Conservation (phyloP, 208 protist genomes). For the Wallacemonas sp. region DNA sequence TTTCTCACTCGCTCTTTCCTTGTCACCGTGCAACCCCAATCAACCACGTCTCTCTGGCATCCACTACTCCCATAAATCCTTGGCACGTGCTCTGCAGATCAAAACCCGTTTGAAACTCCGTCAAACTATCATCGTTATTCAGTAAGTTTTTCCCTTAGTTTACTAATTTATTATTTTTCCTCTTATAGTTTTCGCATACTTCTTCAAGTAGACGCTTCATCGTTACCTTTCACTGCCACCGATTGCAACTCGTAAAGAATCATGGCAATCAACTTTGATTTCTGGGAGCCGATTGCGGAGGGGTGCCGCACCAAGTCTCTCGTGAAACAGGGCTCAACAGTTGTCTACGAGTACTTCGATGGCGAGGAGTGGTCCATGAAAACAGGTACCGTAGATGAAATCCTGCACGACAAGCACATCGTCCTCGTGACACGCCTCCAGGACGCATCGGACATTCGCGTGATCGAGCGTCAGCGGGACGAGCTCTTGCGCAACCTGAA, state of each 20-base stretch:
- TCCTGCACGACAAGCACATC: constrained; percentile 5
- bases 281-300: constrained; percentile 14
- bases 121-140: constrained; percentile 14
- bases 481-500: constrained; percentile 8
- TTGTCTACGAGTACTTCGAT: constrained; percentile 11
- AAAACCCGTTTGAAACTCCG: background rate
- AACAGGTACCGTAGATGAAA: constrained; percentile 8
- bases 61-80: too few species aligned
- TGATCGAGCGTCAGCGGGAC: constrained; percentile 6
- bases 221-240: background rate
- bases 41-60: too few species aligned
- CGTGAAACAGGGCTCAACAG: constrained; percentile 6
- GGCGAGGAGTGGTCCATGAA: constrained; percentile 14
- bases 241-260: background rate
- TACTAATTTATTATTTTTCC: constrained; percentile 22
- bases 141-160: constrained; percentile 9
- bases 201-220: background rate
- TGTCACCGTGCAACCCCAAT: too few species aligned
- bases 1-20: background rate
- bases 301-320: constrained; percentile 4
- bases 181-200: background rate
- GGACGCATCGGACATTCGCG: background rate
- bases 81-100: too few species aligned
- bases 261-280: constrained; percentile 14
- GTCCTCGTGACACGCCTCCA: constrained; percentile 3